Conservation (phyloP, 495 filamentous ascomycete genomes). For the Penicillium waksmanii region DNA sequence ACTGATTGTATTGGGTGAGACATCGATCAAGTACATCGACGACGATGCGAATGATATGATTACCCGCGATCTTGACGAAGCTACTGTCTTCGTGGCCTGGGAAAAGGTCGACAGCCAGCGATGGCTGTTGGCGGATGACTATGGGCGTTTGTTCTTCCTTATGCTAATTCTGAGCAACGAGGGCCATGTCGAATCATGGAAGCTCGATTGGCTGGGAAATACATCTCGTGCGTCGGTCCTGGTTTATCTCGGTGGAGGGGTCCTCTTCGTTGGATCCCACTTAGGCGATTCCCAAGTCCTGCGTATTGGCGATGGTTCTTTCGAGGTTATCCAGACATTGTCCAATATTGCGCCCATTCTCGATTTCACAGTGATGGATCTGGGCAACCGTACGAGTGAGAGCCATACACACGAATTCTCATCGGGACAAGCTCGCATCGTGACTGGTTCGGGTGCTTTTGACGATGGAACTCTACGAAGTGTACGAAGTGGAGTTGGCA, state of each 20-base stretch:
- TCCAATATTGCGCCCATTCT: slow-evolving; percentile 87
- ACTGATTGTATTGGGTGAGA: slow-evolving; percentile 83
- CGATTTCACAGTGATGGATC: slow-evolving; percentile 94
- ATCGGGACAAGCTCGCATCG: slow-evolving; percentile 91
- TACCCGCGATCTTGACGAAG: slow-evolving; percentile 64
- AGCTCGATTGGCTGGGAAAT: slow-evolving; percentile 66
- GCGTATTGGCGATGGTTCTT: slow-evolving; percentile 54
- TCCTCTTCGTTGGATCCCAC: slow-evolving; percentile 88
- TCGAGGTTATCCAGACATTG: slow-evolving; percentile 76
- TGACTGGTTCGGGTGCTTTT: slow-evolving; percentile 87
- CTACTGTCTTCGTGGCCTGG: slow-evolving; percentile 88
- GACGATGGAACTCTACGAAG: slow-evolving; percentile 85
- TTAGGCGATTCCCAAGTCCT: slow-evolving; percentile 90
- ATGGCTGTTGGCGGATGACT: slow-evolving; percentile 89
- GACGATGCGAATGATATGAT: slow-evolving; percentile 65
- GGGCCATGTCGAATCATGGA: slow-evolving; percentile 67
- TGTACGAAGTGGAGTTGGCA: slow-evolving; percentile 89
- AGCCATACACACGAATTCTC: slow-evolving; percentile 85
- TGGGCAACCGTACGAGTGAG: slow-evolving; percentile 80
- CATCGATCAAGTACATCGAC: slow-evolving; percentile 79
- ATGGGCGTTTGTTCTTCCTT: slow-evolving; percentile 78
- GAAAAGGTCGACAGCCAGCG: slow-evolving; percentile 75
- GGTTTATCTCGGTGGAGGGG: slow-evolving; percentile 74
- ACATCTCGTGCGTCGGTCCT: slow-evolving; percentile 75
- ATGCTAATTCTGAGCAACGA: slow-evolving; percentile 68